Conservation (phyloP, 2,329 filamentous ascomycete genomes). For the Pestalotiopsis sp. region DNA sequence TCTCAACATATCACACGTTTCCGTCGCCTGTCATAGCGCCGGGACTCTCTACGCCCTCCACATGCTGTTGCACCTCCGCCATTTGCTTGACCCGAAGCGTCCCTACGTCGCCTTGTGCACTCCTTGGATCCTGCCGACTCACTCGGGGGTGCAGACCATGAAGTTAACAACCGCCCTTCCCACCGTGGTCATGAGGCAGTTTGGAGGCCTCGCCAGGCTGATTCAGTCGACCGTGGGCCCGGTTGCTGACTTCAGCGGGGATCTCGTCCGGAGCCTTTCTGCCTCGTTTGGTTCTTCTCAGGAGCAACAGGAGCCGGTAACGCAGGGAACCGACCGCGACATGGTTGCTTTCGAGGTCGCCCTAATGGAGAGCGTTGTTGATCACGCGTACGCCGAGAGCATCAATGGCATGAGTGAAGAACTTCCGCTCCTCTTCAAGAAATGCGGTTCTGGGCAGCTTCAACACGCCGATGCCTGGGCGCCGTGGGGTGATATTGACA, state of each 20-base stretch:
- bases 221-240: conserved; percentile 14
- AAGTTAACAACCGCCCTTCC: conserved; percentile 19
- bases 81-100: conserved; percentile 23
- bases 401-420: conserved; percentile 22
- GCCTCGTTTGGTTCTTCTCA: neutral
- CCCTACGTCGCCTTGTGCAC: conserved; percentile 22
- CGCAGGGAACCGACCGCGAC: conserved; percentile 17
- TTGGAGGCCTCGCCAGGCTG: conserved; percentile 17
- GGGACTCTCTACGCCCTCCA: conserved; percentile 27
- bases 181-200: conserved; percentile 19
- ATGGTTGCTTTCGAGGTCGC: conserved; percentile 20
- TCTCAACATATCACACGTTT: conserved; percentile 31
- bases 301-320: conserved; percentile 1
- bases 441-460: neutral
- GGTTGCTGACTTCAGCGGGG: conserved; percentile 19
- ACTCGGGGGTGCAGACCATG: conserved; percentile 20
- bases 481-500: conserved; percentile 23
- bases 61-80: conserved; percentile 24
- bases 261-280: conserved; percentile 16
- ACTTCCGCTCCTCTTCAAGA: conserved; percentile 23
- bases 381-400: conserved; percentile 17
- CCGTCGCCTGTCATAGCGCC: conserved; percentile 24
- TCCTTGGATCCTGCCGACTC: conserved; percentile 25
- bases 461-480: conserved; percentile 22
- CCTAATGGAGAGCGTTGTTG: conserved; percentile 11